These are phyloP conservation scores for Lactifluus volemus DNA, from an alignment of 768 basidiomycete species.

Conservation along the genomic window DNA sequence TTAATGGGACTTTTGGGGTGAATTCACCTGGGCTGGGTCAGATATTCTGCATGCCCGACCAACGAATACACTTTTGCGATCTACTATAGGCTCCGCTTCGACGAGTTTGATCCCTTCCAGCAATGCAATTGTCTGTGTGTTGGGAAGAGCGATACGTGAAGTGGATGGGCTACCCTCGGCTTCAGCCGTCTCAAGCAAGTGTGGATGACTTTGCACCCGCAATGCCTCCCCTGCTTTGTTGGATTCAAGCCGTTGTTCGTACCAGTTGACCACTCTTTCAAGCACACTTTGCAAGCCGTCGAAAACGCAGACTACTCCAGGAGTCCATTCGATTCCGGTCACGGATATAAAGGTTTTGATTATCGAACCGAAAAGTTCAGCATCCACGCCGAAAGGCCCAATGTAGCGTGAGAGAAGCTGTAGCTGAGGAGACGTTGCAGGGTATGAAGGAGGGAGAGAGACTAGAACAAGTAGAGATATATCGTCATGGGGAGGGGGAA, in stretches of 20 bases:
- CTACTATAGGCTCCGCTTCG: constrained; percentile 71
- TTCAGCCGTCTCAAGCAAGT: neutral
- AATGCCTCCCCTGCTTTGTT: constrained; percentile 47
- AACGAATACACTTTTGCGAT: constrained; percentile 79
- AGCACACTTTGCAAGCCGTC: constrained; percentile 75
- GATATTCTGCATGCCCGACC: constrained; percentile 78
- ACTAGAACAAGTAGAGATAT: constrained; percentile 31
- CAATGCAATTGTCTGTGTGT: constrained; percentile 23
- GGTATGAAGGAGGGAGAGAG: constrained; percentile 47
- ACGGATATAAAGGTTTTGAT: constrained; percentile 74
- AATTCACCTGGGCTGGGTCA: constrained; percentile 61
- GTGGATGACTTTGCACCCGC: constrained; percentile 37
- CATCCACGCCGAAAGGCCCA: constrained; percentile 68
- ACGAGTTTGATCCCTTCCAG: constrained; percentile 60
- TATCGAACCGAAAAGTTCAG: constrained; percentile 65
- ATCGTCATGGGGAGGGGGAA: constrained; percentile 43
- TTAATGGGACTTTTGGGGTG: too few species aligned
- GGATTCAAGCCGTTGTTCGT: constrained; percentile 50
- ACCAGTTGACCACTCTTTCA: constrained; percentile 62
- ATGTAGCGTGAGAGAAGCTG: constrained; percentile 81
- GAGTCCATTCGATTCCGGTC: constrained; percentile 67
- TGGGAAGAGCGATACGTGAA: neutral
- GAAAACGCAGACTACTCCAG: constrained; percentile 73
- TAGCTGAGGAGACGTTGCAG: constrained; percentile 58
- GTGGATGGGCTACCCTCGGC: neutral